These are phyloP conservation scores for Ophiostoma sp. DNA, from an alignment of 2,329 filamentous ascomycete genomes.

Conservation along the genomic window DNA sequence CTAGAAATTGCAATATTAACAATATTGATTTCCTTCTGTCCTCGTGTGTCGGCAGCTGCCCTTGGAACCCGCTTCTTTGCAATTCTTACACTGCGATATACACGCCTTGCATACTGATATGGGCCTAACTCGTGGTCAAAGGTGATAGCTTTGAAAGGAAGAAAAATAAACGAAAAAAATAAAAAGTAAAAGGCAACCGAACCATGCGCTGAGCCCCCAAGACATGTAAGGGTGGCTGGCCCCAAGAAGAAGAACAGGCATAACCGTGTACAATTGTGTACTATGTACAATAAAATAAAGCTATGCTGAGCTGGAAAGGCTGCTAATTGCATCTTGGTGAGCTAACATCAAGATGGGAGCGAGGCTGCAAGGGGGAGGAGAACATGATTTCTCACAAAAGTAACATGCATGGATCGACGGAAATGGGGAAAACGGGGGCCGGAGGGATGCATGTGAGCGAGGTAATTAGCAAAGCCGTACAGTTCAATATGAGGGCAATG, in stretches of 20 bases:
- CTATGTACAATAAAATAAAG: constrained; percentile 2
- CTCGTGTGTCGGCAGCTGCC: background rate
- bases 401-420: constrained; percentile 7
- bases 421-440: background rate
- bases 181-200: background rate
- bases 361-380: constrained; percentile 13
- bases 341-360: background rate
- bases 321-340: background rate
- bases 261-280: background rate
- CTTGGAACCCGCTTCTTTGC: constrained; percentile 10
- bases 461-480: background rate
- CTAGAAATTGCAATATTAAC: background rate
- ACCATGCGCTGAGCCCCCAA: constrained; percentile 1
- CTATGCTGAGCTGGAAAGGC: background rate
- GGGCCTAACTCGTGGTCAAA: constrained; percentile 11
- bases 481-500: background rate
- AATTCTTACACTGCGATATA: constrained; percentile 3
- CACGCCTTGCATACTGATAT: constrained; percentile 13
- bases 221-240: background rate
- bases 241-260: background rate
- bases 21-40: background rate
- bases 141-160: background rate
- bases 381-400: background rate
- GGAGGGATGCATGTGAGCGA: background rate
- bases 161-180: background rate